phyloP scores from a whole-genome alignment of 768 basidiomycete genomes.

The Leccinellum albellum region DNA sequence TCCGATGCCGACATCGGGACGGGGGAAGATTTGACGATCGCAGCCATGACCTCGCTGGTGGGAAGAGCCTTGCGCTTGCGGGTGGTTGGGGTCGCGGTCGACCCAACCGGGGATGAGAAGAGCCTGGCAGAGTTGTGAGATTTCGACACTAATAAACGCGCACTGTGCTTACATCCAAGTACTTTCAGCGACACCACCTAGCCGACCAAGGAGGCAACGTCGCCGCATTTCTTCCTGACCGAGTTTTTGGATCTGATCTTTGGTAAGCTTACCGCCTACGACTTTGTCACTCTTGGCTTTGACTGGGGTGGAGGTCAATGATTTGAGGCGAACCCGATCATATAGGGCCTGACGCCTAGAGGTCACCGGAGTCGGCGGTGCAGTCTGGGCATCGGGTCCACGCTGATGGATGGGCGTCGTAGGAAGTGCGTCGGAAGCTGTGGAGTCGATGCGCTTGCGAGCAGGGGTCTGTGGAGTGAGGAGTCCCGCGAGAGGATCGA shows the following conservation, averaged over 20 bases:
- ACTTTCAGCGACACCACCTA: constrained; percentile 80
- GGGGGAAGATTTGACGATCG: constrained; percentile 76
- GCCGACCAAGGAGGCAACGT: constrained; percentile 71
- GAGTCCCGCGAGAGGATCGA: constrained; percentile 33
- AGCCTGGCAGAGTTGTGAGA: constrained; percentile 38
- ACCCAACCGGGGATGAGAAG: constrained; percentile 61
- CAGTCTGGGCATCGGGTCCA: constrained; percentile 50
- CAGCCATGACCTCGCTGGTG: constrained; percentile 57
- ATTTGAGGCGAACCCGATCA: constrained; percentile 74
- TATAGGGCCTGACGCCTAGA: constrained; percentile 78
- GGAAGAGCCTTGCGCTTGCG: constrained; percentile 74
- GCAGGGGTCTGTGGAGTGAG: constrained; percentile 37
- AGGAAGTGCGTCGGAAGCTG: constrained; percentile 40
- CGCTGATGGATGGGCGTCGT: constrained; percentile 66
- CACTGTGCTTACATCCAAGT: constrained; percentile 68
- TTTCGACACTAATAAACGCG: not conserved
- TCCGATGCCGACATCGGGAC: constrained; percentile 77
- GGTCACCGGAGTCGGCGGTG: constrained; percentile 65
- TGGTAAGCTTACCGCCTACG: constrained; percentile 47
- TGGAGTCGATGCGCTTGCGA: constrained; percentile 44
- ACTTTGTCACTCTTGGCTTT: constrained; percentile 45
- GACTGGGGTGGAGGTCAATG: constrained; percentile 62
- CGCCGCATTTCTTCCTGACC: constrained; percentile 76
- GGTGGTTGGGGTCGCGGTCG: constrained; percentile 48
- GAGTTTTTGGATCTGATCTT: constrained; percentile 65